These are phyloP conservation scores for Durotheca rogersii DNA, from an alignment of 495 filamentous ascomycete genomes.

Conservation along the genomic window DNA sequence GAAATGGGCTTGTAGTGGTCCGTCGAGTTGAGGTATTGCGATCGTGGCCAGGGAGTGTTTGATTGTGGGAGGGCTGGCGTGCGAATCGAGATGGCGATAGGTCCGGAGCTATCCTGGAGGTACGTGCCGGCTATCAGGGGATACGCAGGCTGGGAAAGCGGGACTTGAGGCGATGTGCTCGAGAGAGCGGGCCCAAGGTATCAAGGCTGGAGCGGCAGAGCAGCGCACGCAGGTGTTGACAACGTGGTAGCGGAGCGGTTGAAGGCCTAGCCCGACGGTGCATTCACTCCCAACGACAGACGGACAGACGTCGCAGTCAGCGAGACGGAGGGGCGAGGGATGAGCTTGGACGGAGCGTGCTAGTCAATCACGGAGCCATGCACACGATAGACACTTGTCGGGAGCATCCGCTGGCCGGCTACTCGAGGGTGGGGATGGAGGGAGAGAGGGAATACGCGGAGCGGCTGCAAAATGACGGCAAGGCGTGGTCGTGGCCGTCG, in stretches of 20 bases:
- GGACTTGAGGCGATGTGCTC: background rate
- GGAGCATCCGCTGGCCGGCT: conserved; percentile 20
- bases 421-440: conserved; percentile 12
- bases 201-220: conserved; percentile 15
- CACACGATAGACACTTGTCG: conserved; percentile 13
- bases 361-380: conserved; percentile 21
- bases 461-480: conserved; percentile 29
- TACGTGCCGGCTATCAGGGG: conserved; percentile 10
- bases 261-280: conserved; percentile 22
- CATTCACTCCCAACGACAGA: conserved; percentile 25
- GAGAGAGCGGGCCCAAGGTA: conserved; percentile 3
- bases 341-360: conserved; percentile 10
- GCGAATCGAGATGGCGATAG: conserved; percentile 22
- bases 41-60: conserved; percentile 11
- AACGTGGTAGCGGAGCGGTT: conserved; percentile 23
- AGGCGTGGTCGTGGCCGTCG: conserved; percentile 20
- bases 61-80: conserved; percentile 11
- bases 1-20: conserved; percentile 4
- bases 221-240: conserved; percentile 26
- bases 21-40: conserved; percentile 12
- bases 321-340: conserved; percentile 19
- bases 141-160: conserved; percentile 8
- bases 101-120: conserved; percentile 12
- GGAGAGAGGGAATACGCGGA: conserved; percentile 19
- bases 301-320: conserved; percentile 13